A percentile compares a stretch with the other conserved stretches of the same genome.
Conservation (phyloP, 768 basidiomycete genomes). For the Lentinula boryana region DNA sequence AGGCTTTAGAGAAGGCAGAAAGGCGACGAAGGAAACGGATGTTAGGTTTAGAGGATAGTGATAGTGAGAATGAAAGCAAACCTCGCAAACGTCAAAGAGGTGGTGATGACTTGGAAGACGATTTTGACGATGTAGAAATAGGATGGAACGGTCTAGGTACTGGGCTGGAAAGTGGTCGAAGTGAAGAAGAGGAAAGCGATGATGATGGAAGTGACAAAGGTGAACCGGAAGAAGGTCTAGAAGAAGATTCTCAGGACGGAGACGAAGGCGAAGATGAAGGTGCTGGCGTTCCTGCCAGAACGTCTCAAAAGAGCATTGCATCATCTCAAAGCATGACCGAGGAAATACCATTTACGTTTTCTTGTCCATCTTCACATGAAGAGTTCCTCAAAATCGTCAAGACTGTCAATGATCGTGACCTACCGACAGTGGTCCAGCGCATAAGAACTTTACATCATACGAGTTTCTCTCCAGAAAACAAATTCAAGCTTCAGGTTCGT, state of each 20-base stretch:
- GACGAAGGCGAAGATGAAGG: conserved; percentile 34
- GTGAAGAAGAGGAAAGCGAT: conserved; percentile 23
- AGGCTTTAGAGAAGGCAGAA: conserved; percentile 83
- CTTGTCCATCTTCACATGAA: conserved; percentile 81
- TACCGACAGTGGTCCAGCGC: conserved; percentile 80
- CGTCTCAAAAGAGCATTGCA: conserved; percentile 25
- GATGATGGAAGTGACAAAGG: conserved; percentile 30
- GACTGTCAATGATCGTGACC: conserved; percentile 60
- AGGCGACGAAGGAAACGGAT: conserved; percentile 71
- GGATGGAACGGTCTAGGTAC: conserved; percentile 35
- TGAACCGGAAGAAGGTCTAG: conserved; percentile 27
- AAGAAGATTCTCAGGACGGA: conserved; percentile 31
- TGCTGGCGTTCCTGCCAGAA: conserved; percentile 35
- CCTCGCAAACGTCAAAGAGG: conserved; percentile 52
- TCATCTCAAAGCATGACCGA: conserved; percentile 25
- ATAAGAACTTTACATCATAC: conserved; percentile 90
- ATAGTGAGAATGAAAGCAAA: conserved; percentile 54
- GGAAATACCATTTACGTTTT: conserved; percentile 89
- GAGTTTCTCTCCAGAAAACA: conserved; percentile 88
- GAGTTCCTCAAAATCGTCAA: conserved; percentile 85
- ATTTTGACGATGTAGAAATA: conserved; percentile 46
- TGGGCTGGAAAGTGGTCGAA: conserved; percentile 31
- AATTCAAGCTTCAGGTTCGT: conserved; percentile 82
- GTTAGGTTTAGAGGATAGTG: conserved; percentile 72
- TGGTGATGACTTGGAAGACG: conserved; percentile 90